These are phyloP conservation scores for Paracamarosporium sp. DNA, from an alignment of 2,329 filamentous ascomycete genomes.

Conservation along the genomic window DNA sequence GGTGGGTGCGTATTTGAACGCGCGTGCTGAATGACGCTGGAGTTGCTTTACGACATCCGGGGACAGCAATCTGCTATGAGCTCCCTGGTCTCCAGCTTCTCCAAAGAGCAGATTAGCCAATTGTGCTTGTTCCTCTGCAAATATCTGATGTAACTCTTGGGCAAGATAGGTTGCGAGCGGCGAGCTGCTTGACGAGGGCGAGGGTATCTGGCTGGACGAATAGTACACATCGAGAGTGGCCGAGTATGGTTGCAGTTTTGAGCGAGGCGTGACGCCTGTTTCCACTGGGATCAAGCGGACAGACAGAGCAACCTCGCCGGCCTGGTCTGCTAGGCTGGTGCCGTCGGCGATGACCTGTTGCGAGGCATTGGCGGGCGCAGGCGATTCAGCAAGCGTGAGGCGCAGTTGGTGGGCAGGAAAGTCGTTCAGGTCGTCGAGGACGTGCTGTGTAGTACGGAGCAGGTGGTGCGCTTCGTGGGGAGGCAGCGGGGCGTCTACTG, in stretches of 20 bases:
- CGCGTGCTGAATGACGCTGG: slow-evolving; percentile 75
- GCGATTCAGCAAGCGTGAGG: slow-evolving; percentile 62
- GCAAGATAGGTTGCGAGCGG: slow-evolving; percentile 79
- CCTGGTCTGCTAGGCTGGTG: slow-evolving; percentile 37
- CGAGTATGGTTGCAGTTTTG: slow-evolving; percentile 71
- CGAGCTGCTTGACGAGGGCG: slow-evolving; percentile 73
- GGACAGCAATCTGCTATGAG: slow-evolving; percentile 60
- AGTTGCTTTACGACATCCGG: slow-evolving; percentile 59
- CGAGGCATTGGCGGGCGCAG: slow-evolving; percentile 37
- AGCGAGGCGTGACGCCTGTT: slow-evolving; percentile 57
- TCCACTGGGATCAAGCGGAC: slow-evolving; percentile 74
- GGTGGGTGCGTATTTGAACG: slow-evolving; percentile 88
- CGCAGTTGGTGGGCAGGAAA: slow-evolving; percentile 85
- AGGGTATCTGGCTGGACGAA: slow-evolving; percentile 70
- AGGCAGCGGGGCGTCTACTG: slow-evolving; percentile 74
- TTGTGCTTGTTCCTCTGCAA: slow-evolving; percentile 86
- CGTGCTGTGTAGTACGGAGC: slow-evolving; percentile 81
- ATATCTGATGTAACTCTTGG: slow-evolving; percentile 76
- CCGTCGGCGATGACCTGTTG: slow-evolving; percentile 40
- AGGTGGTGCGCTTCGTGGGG: slow-evolving; percentile 74
- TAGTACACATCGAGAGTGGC: slow-evolving; percentile 81
- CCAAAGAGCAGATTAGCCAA: slow-evolving; percentile 60
- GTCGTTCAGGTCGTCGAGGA: slow-evolving; percentile 84
- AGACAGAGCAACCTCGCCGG: slow-evolving; percentile 67
- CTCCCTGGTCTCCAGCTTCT: slow-evolving; percentile 49